Evolutionary conservation across 2,329 filamentous ascomycete genomes (phyloP).

Genomic region (Clarireedia monteithiana): DNA sequence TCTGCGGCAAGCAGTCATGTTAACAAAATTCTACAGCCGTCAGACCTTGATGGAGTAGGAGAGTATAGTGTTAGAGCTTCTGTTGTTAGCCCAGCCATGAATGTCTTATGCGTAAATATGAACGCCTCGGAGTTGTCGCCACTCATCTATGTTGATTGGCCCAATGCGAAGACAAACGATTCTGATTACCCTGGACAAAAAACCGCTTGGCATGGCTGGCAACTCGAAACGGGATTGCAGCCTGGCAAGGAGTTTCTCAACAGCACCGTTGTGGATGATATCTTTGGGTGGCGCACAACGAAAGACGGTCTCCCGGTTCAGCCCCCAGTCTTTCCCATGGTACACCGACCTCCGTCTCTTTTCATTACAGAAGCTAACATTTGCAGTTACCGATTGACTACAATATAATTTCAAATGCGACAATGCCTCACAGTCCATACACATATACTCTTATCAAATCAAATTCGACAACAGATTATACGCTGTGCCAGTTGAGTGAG

Average conservation of each 20-base stretch:
- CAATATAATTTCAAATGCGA: constrained; percentile 59
- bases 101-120: constrained; percentile 67
- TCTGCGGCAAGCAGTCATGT: constrained; percentile 50
- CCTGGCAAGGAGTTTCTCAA: constrained; percentile 39
- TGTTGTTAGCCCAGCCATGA: constrained; percentile 61
- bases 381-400: constrained; percentile 46
- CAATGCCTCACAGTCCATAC: constrained; percentile 39
- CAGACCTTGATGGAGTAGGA: constrained; percentile 55
- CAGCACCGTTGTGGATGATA: constrained; percentile 54
- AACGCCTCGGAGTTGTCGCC: constrained; percentile 50
- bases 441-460: constrained; percentile 60
- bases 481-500: constrained; percentile 52
- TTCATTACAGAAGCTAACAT: not conserved
- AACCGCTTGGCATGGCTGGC: constrained; percentile 32
- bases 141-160: constrained; percentile 57
- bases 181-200: constrained; percentile 31
- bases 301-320: constrained; percentile 33
- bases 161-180: constrained; percentile 30
- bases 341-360: constrained; percentile 18
- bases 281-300: constrained; percentile 59
- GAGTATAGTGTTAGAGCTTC: constrained; percentile 61
- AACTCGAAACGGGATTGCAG: constrained; percentile 31
- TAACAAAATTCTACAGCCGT: constrained; percentile 65
- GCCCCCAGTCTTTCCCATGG: constrained; percentile 45
- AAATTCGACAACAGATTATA: constrained; percentile 41